phyloP scores from a whole-genome alignment of 208 protist species.

The Spironucleus salmonicida region DNA sequence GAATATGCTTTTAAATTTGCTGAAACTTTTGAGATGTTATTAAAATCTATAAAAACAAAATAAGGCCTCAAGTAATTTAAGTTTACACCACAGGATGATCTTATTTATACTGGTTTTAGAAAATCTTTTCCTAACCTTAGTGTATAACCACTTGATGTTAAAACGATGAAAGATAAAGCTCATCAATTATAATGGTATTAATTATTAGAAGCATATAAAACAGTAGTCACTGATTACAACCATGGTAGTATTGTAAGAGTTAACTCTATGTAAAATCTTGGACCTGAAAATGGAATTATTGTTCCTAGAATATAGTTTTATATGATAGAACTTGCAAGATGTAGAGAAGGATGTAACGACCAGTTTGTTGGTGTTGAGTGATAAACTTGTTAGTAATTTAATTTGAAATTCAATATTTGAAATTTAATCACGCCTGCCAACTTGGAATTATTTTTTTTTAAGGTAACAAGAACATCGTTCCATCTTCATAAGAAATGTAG shows the following conservation, averaged over 20 bases:
- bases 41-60: background rate
- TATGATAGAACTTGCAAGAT: constrained; percentile 26
- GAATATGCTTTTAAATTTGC: constrained; percentile 13
- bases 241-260: constrained; percentile 9
- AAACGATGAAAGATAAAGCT: background rate
- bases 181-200: constrained; percentile 18
- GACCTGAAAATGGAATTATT: background rate
- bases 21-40: background rate
- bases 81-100: constrained; percentile 15
- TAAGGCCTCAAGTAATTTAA: background rate
- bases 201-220: constrained; percentile 1
- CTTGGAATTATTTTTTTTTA: no score
- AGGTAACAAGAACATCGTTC: no score
- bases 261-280: background rate
- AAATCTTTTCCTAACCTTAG: constrained; percentile 16
- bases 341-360: constrained; percentile 25
- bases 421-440: no score
- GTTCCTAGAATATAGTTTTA: constrained; percentile 33
- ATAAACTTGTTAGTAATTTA: no score
- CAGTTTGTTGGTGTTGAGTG: no score
- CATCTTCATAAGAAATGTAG: no score
- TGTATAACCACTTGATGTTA: background rate
- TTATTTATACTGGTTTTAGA: constrained; percentile 22
- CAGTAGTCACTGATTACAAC: constrained; percentile 21
- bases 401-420: no score